A percentile compares a stretch with the other conserved stretches of the same genome.
These are phyloP conservation scores for Zasmidium angulare DNA, from an alignment of 2,329 filamentous ascomycete species.

Conservation along the genomic window DNA sequence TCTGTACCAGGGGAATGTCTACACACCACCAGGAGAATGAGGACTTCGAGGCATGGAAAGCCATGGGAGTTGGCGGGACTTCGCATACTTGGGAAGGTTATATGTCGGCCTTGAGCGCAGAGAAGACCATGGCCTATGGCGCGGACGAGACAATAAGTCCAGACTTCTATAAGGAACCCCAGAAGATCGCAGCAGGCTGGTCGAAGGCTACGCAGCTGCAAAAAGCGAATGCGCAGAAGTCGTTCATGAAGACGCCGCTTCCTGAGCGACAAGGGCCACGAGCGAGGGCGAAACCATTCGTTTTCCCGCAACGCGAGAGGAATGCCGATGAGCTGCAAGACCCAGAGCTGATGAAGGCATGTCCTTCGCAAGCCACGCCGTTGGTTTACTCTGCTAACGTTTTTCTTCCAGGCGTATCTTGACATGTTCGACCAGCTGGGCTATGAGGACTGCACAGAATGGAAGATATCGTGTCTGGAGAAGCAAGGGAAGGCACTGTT, in stretches of 20 bases:
- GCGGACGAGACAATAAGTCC: conserved; percentile 63
- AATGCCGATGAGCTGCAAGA: background rate
- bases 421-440: conserved; percentile 7
- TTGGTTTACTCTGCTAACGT: background rate
- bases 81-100: background rate
- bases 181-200: background rate
- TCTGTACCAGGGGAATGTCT: background rate
- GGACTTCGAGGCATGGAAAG: background rate
- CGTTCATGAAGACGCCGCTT: background rate
- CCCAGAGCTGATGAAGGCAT: background rate
- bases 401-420: conserved; percentile 4
- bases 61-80: background rate
- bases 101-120: conserved; percentile 38
- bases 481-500: conserved; percentile 15
- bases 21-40: background rate
- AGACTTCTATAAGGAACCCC: background rate
- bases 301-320: conserved; percentile 1
- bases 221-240: background rate
- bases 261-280: background rate
- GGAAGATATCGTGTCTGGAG: conserved; percentile 13
- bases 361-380: background rate
- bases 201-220: background rate
- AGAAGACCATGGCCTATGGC: conserved; percentile 92
- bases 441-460: conserved; percentile 1
- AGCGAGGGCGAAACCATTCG: conserved; percentile 1